Base-by-base conservation (phyloP, 306 rosid genomes). In the Acacia crassicarpa region DNA sequence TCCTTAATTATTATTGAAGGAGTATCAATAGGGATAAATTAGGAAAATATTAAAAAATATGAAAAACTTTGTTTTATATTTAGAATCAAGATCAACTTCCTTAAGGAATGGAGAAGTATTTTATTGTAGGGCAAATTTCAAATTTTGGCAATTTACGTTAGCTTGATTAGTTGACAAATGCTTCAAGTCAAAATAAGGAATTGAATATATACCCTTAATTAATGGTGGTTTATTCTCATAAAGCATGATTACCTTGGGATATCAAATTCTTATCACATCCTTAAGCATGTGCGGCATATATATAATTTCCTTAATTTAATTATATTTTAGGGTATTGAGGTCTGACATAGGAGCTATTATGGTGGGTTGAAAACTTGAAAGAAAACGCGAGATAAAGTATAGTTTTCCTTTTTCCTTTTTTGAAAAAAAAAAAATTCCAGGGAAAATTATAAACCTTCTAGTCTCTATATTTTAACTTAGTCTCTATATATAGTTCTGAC, bases 161-260 rank as follows among this genome's bases (percentile, higher is more conserved):
- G 14, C 22, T 1, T 75, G 35, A 75, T 41, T 70, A 70, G 68
- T 58, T 58, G 68, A 76, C 79, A 56, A 40, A 22, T 5, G 3
- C 61, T 61, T 41, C 17, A 61, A 61, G 59, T 43, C 41, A 59
- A 59, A 61, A 76, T 16, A 25, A 10, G 22, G 33, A 59, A 76
- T n/a, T n/a, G n/a, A n/a, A n/a, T n/a, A n/a, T 41, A 41, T 23
- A 8, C 25, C 27, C 58, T 2, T 22, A 59, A 61, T 27, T 10
- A 8, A 23, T 45, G 70, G 58, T 25, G 16, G 56, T 16, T 25
- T 46, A 25, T 75, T 75, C 68, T 58, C 48, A 30, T 13, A 44
- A 33, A 51, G 78, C 78, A 74, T 74, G 66, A 74, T 76, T 59
- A 59, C 68, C 14, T 61, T 75, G 8, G 51, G 48, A 41, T 27